phyloP scores from a whole-genome alignment of 2,329 filamentous ascomycete species.

The Colletotrichum tanaceti region DNA sequence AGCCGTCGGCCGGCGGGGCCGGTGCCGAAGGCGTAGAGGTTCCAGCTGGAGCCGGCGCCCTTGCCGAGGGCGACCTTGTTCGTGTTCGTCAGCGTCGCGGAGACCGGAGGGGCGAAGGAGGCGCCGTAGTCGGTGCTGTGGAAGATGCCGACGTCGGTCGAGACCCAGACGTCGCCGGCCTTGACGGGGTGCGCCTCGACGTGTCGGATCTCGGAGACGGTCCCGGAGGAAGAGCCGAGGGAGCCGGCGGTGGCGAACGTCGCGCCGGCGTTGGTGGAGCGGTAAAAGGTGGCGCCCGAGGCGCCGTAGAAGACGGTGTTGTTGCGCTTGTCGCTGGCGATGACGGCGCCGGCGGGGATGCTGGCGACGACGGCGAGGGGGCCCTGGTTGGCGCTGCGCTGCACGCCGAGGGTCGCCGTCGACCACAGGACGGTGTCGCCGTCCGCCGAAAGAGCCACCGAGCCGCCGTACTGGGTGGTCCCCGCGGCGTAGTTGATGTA shows the following conservation, averaged over 20 bases:
- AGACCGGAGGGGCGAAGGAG: conserved; percentile 57
- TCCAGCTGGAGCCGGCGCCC: conserved; percentile 55
- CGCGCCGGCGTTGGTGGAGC: conserved; percentile 60
- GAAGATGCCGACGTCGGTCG: conserved; percentile 66
- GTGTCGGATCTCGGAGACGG: conserved; percentile 62
- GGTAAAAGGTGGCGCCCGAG: conserved; percentile 60
- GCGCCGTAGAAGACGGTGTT: conserved; percentile 65
- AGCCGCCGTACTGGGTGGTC: conserved; percentile 56
- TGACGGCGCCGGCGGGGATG: conserved; percentile 58
- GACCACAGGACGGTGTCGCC: conserved; percentile 64
- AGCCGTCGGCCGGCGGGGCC: conserved; percentile 57
- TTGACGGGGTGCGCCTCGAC: conserved; percentile 67
- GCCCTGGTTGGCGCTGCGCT: conserved; percentile 55
- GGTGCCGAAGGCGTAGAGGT: conserved; percentile 60
- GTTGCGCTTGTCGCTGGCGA: conserved; percentile 67
- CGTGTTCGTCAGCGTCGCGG: conserved; percentile 52
- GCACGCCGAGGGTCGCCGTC: conserved; percentile 54
- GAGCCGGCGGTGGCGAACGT: conserved; percentile 57
- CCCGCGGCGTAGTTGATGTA: conserved; percentile 58
- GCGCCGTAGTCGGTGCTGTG: conserved; percentile 64
- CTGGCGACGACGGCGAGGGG: conserved; percentile 59
- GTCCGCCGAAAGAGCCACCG: conserved; percentile 63
- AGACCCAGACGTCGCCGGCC: conserved; percentile 71
- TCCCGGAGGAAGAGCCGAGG: too few relatives aligned
- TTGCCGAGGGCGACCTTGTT: conserved; percentile 58